Percentiles rank a stretch among this genome's conserved stretches.
Evolutionary conservation across 306 rosid species (phyloP).

Genomic region (Biancaea sappan): DNA sequence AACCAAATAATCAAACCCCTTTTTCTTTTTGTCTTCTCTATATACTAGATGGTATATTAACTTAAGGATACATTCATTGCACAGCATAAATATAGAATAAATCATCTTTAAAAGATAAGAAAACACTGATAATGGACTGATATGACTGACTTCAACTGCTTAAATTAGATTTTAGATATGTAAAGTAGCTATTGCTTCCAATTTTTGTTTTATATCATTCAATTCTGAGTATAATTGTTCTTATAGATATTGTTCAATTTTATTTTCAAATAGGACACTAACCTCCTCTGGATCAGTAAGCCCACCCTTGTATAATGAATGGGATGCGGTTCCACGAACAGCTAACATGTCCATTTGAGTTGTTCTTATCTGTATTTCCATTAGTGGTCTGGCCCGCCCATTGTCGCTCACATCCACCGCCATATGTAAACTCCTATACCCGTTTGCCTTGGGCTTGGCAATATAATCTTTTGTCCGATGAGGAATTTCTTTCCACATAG

Average conservation of each 20-base stretch:
- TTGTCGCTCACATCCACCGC: conserved; percentile 80
- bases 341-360: conserved; percentile 80
- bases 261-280: conserved; percentile 29
- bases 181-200: conserved; percentile 18
- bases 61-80: neutral
- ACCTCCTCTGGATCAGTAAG: conserved; percentile 89
- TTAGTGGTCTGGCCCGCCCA: conserved; percentile 62
- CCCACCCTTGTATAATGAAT: conserved; percentile 92
- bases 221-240: neutral
- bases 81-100: conserved; percentile 1
- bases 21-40: conserved; percentile 17
- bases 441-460: conserved; percentile 81
- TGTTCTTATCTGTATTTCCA: conserved; percentile 96
- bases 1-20: conserved; percentile 22
- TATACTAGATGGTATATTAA: neutral
- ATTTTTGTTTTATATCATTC: neutral
- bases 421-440: conserved; percentile 89
- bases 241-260: neutral
- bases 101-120: conserved; percentile 3
- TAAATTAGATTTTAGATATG: neutral
- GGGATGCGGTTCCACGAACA: conserved; percentile 85
- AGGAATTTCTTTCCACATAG: conserved; percentile 84
- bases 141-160: neutral
- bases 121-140: neutral
- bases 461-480: conserved; percentile 80